These are phyloP conservation scores for Curvularia lunata DNA, from an alignment of 2,329 filamentous ascomycete genomes.

Conservation along the genomic window DNA sequence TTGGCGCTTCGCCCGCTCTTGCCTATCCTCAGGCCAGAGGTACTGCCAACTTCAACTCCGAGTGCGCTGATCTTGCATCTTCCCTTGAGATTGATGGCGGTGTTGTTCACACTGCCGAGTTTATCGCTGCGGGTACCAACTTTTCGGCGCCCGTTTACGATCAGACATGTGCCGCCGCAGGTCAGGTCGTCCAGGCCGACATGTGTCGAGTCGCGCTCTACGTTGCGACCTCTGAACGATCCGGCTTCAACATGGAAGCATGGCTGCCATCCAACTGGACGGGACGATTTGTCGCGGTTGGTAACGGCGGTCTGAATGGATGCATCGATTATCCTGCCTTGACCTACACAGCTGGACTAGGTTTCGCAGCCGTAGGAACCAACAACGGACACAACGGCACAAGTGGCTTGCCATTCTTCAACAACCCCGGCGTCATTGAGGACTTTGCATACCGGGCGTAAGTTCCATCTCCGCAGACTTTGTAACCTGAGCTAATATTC, in stretches of 20 bases:
- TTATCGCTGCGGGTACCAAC: constrained; percentile 51
- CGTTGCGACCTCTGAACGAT: constrained; percentile 49
- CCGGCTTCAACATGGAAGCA: constrained; percentile 53
- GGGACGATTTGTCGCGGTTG: constrained; percentile 42
- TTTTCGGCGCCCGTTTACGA: constrained; percentile 49
- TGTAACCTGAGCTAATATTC: constrained; percentile 1
- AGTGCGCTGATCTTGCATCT: constrained; percentile 39
- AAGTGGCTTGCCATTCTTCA: constrained; percentile 55
- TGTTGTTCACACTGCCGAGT: constrained; percentile 47
- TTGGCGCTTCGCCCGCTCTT: constrained; percentile 16
- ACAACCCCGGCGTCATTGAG: constrained; percentile 54
- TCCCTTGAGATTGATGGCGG: constrained; percentile 43
- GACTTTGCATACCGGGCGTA: constrained; percentile 57
- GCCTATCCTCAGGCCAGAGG: constrained; percentile 13
- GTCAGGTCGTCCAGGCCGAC: constrained; percentile 40
- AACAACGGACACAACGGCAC: constrained; percentile 55
- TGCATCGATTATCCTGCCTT: constrained; percentile 50
- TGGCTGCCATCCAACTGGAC: constrained; percentile 54
- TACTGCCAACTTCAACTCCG: constrained; percentile 25
- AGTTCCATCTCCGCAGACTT: constrained; percentile 4
- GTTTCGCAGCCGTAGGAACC: constrained; percentile 51
- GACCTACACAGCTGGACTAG: constrained; percentile 47
- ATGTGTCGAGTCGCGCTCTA: constrained; percentile 52
- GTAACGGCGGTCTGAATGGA: constrained; percentile 53
- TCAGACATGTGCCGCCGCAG: constrained; percentile 47